Conservation (phyloP, 495 filamentous ascomycete species). For the Tuber umbilicatum region DNA sequence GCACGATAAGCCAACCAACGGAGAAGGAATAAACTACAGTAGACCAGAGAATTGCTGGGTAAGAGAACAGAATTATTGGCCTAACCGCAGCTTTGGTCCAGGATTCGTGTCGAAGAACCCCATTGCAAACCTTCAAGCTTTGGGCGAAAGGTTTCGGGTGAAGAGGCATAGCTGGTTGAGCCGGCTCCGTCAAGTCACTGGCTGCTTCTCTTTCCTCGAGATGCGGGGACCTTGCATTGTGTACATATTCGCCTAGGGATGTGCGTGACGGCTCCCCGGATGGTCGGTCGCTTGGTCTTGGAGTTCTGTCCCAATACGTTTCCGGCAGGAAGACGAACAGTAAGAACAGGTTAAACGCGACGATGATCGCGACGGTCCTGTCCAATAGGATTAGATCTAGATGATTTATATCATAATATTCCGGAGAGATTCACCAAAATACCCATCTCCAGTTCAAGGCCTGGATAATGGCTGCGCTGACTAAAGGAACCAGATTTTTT, state of each 20-base stretch:
- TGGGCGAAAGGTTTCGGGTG: slow-evolving; percentile 63
- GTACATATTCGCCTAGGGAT: slow-evolving; percentile 34
- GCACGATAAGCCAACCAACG: slow-evolving; percentile 92
- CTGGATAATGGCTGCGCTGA: slow-evolving; percentile 79
- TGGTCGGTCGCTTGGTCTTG: slow-evolving; percentile 52
- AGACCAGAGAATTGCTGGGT: slow-evolving; percentile 88
- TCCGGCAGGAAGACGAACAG: slow-evolving; percentile 92
- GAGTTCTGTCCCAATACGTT: slow-evolving; percentile 91
- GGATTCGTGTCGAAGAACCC: slow-evolving; percentile 66
- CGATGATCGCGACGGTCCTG: slow-evolving; percentile 79
- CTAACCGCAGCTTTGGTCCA: slow-evolving; percentile 71
- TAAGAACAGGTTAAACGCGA: slow-evolving; percentile 63
- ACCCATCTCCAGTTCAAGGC: slow-evolving; percentile 82
- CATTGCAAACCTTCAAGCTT: slow-evolving; percentile 66
- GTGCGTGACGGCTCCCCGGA: slow-evolving; percentile 36
- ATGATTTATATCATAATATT: background rate
- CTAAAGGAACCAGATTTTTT: slow-evolving; percentile 85
- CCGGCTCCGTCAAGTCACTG: slow-evolving; percentile 3
- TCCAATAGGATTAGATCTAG: slow-evolving; percentile 26
- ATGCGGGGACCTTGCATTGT: background rate
- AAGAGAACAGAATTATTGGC: slow-evolving; percentile 78
- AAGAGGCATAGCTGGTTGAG: background rate
- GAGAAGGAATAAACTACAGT: slow-evolving; percentile 77
- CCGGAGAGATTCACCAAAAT: slow-evolving; percentile 60
- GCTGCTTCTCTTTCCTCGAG: slow-evolving; percentile 3